phyloP scores from a whole-genome alignment of 2,329 filamentous ascomycete genomes.

The Thielaviopsis cerberus region DNA sequence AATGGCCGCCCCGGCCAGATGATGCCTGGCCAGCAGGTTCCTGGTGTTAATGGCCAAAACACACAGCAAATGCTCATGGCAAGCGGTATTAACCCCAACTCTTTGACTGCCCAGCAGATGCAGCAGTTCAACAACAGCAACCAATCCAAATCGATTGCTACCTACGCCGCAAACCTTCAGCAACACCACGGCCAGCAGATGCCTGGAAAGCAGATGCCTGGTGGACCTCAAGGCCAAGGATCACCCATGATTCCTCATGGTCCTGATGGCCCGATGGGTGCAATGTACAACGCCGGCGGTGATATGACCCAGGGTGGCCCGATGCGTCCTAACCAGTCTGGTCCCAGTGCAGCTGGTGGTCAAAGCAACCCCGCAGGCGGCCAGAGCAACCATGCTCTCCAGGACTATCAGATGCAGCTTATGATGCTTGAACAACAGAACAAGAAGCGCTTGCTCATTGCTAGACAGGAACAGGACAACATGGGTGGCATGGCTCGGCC shows the following conservation, averaged over 20 bases:
- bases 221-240: slow-evolving; percentile 54
- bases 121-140: slow-evolving; percentile 40
- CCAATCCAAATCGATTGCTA: slow-evolving; percentile 70
- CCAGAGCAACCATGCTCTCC: slow-evolving; percentile 56
- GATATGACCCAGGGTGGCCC: slow-evolving; percentile 33
- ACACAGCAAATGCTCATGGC: slow-evolving; percentile 43
- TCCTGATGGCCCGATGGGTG: slow-evolving; percentile 41
- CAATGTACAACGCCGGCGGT: slow-evolving; percentile 40
- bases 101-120: slow-evolving; percentile 60
- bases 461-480: slow-evolving; percentile 57
- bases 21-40: slow-evolving; percentile 54
- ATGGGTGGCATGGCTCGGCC: slow-evolving; percentile 30
- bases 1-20: slow-evolving; percentile 53
- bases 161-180: slow-evolving; percentile 70
- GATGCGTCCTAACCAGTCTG: slow-evolving; percentile 37
- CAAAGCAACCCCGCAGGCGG: slow-evolving; percentile 17
- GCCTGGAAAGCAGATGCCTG: slow-evolving; percentile 54
- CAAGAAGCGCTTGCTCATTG: slow-evolving; percentile 72
- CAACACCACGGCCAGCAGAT: slow-evolving; percentile 68
- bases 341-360: slow-evolving; percentile 25
- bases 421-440: slow-evolving; percentile 79
- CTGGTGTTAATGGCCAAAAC: slow-evolving; percentile 29
- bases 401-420: slow-evolving; percentile 79
- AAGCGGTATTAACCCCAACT: slow-evolving; percentile 58
- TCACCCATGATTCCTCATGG: slow-evolving; percentile 67